Evolutionary conservation across 2,329 filamentous ascomycete genomes (phyloP).

Genomic region (Trichoderma oligosporum): DNA sequence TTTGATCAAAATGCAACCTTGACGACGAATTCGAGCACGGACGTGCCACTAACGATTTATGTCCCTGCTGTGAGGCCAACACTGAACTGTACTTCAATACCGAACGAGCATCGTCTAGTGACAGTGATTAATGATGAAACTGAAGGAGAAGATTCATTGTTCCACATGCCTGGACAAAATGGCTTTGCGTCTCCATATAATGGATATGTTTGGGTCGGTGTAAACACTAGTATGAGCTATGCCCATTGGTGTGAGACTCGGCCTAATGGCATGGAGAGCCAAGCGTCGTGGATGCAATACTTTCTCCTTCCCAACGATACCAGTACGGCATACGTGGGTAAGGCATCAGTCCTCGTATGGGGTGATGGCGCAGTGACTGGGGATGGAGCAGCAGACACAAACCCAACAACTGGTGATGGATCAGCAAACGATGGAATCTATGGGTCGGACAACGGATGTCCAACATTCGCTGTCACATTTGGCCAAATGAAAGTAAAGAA

Average conservation of each 20-base stretch:
- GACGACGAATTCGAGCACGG: not conserved
- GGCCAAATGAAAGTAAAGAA: not conserved
- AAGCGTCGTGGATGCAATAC: slow-evolving; percentile 12
- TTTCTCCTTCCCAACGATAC: slow-evolving; percentile 13
- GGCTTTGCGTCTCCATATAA: not conserved
- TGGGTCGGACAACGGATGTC: not conserved
- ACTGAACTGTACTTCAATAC: slow-evolving; percentile 6
- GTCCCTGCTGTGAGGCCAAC: slow-evolving; percentile 1
- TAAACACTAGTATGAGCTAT: slow-evolving; percentile 4
- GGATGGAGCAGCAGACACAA: not conserved
- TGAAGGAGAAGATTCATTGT: not conserved
- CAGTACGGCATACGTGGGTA: slow-evolving; percentile 5
- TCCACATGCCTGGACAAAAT: not conserved
- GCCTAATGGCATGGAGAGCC: not conserved
- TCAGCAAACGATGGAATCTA: not conserved
- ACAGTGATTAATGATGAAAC: not conserved
- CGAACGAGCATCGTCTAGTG: not conserved
- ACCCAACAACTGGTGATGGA: not conserved
- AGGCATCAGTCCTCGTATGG: not conserved
- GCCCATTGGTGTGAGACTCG: slow-evolving; percentile 3
- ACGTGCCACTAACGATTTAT: not conserved
- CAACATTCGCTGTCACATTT: slow-evolving; percentile 4
- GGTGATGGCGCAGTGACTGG: not conserved
- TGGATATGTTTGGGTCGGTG: slow-evolving; percentile 2
- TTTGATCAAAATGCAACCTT: not conserved